phyloP scores from a whole-genome alignment of 1,139 yeast species.

The Geotrichum phurueaensis region DNA sequence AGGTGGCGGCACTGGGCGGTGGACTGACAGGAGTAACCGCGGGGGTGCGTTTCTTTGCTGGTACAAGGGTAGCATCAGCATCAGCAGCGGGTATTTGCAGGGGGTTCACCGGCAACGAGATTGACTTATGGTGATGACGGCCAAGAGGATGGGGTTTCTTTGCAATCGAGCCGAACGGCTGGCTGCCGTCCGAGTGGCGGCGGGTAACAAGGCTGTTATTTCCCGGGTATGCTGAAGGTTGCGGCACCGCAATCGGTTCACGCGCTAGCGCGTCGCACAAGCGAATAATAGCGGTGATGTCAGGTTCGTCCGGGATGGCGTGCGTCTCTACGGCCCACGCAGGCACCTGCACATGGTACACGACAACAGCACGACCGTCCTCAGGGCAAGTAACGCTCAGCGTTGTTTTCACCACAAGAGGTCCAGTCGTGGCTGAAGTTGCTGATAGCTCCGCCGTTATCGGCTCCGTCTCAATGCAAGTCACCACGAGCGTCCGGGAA shows the following conservation, averaged over 20 bases:
- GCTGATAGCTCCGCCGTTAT: constrained; percentile 2
- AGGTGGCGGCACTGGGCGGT: not conserved
- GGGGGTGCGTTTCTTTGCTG: not conserved
- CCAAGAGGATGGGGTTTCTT: constrained; percentile 37
- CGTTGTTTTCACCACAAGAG: not conserved
- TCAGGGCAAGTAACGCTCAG: constrained; percentile 6
- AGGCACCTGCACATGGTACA: constrained; percentile 49
- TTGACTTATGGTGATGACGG: constrained; percentile 13
- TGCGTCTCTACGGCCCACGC: constrained; percentile 45
- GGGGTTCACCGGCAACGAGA: constrained; percentile 33
- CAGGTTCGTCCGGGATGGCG: not conserved
- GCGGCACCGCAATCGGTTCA: not conserved
- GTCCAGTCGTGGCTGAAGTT: not conserved
- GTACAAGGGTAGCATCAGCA: not conserved
- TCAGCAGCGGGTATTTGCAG: constrained; percentile 7
- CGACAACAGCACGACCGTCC: constrained; percentile 24
- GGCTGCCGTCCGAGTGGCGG: constrained; percentile 6
- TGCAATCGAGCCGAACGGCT: constrained; percentile 43
- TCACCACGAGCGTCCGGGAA: constrained; percentile 17
- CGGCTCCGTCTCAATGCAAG: constrained; percentile 8
- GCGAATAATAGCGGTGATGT: not conserved
- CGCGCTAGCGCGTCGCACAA: not conserved
- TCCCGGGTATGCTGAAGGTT: no score
- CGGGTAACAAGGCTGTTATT: constrained; percentile 8
- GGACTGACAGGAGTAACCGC: not conserved